Conservation (phyloP, 148 eudicot species). For the Polygonum aviculare region DNA sequence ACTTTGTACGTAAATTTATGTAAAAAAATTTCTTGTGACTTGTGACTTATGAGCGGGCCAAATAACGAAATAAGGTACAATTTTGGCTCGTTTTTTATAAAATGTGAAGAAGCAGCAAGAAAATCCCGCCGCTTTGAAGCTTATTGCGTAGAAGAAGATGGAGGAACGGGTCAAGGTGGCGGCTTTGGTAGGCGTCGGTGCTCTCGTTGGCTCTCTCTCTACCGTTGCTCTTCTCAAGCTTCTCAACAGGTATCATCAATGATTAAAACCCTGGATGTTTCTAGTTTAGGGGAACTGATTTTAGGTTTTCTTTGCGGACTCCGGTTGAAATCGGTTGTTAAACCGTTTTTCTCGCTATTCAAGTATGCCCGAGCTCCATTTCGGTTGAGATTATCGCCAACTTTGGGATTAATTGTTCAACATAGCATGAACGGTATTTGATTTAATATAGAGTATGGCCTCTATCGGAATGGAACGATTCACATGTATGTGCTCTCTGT, state of each 20-base stretch:
- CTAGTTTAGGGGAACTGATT: neutral
- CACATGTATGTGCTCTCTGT: too few relatives aligned
- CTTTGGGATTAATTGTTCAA: neutral
- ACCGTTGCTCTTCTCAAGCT: slow-evolving; percentile 61
- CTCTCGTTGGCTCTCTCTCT: slow-evolving; percentile 69
- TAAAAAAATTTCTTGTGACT: too few relatives aligned
- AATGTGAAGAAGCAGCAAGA: neutral
- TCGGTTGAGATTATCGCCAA: neutral
- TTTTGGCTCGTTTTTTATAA: too few relatives aligned
- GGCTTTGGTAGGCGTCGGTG: slow-evolving; percentile 68
- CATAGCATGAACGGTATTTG: neutral
- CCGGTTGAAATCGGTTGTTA: neutral
- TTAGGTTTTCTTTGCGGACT: neutral
- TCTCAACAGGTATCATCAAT: slow-evolving; percentile 35
- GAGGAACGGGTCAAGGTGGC: slow-evolving; percentile 49
- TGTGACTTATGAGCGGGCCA: too few relatives aligned
- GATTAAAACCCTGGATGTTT: neutral
- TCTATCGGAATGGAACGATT: too few relatives aligned
- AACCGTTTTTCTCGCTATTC: neutral
- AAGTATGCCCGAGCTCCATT: neutral
- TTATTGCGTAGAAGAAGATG: slow-evolving; percentile 70
- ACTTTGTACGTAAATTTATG: too few relatives aligned
- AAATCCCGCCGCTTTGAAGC: slow-evolving; percentile 32
- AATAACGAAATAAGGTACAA: too few relatives aligned
- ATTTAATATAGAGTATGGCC: neutral